Evolutionary conservation across 192 early-diverging fungal genomes (phyloP).

Genomic region (Rhizophlyctis rosea): DNA sequence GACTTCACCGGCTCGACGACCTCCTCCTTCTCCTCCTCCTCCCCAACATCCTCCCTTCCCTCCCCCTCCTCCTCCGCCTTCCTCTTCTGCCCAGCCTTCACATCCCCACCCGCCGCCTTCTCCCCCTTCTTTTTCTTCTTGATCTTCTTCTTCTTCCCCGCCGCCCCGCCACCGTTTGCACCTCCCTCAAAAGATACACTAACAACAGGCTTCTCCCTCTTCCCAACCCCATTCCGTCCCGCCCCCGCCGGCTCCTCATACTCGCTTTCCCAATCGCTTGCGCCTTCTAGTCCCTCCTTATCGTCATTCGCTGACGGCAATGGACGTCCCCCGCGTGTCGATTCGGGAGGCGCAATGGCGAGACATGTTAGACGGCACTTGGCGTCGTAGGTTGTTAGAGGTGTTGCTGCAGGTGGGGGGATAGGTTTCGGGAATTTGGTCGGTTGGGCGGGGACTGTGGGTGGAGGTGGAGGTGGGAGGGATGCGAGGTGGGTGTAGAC

Average conservation of each 20-base stretch:
- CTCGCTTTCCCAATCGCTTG: conserved; percentile 5
- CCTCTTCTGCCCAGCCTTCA: conserved; percentile 9
- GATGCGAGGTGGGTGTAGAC: conserved; percentile 13
- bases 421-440: background rate
- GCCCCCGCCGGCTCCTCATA: conserved; percentile 9
- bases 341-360: conserved; percentile 11
- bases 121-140: conserved; percentile 3
- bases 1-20: no score
- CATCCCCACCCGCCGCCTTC: conserved; percentile 12
- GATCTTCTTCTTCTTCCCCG: background rate
- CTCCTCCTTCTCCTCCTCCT: background rate
- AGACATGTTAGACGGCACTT: conserved; percentile 47
- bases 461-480: background rate
- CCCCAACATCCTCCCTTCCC: conserved; percentile 5
- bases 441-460: background rate
- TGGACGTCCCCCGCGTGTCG: background rate
- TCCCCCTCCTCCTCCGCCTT: conserved; percentile 12
- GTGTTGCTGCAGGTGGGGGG: conserved; percentile 5
- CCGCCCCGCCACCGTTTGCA: background rate
- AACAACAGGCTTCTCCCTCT: conserved; percentile 7
- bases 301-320: background rate
- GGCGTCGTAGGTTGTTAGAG: conserved; percentile 40
- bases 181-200: conserved; percentile 12
- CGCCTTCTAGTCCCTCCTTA: background rate
- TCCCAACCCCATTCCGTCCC: conserved; percentile 19